phyloP scores from a whole-genome alignment of 768 basidiomycete genomes.

The Auricularia auricula-judae region DNA sequence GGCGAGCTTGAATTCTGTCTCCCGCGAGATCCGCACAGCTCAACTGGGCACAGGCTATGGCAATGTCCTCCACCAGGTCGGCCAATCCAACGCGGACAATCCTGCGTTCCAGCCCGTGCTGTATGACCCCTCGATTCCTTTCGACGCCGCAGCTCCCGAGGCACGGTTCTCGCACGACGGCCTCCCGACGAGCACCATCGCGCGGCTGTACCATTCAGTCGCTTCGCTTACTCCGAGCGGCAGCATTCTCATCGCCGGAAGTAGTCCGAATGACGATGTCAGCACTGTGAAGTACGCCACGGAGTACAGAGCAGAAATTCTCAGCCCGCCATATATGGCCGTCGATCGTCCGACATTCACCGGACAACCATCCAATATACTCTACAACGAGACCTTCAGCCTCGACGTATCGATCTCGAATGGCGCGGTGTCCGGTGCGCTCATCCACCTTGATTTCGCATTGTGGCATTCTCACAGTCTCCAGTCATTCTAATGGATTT shows the following conservation, averaged over 20 bases:
- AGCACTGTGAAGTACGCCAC: slow-evolving; percentile 66
- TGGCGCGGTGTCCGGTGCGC: slow-evolving; percentile 25
- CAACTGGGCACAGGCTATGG: slow-evolving; percentile 56
- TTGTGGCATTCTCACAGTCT: slow-evolving; percentile 12
- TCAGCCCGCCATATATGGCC: slow-evolving; percentile 73
- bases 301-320: slow-evolving; percentile 82
- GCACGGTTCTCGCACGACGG: slow-evolving; percentile 47
- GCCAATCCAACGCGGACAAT: slow-evolving; percentile 67
- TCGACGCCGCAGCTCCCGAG: slow-evolving; percentile 19
- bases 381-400: slow-evolving; percentile 34
- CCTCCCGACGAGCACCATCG: slow-evolving; percentile 55
- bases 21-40: background rate
- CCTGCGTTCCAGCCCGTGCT: slow-evolving; percentile 58
- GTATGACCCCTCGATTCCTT: slow-evolving; percentile 47
- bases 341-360: slow-evolving; percentile 44
- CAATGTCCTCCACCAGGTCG: slow-evolving; percentile 58
- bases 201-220: slow-evolving; percentile 74
- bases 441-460: slow-evolving; percentile 33
- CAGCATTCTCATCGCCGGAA: slow-evolving; percentile 68
- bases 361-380: slow-evolving; percentile 30
- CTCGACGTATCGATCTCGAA: slow-evolving; percentile 46
- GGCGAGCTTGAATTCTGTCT: background rate
- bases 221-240: slow-evolving; percentile 67
- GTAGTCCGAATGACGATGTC: slow-evolving; percentile 74
- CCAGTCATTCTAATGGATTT: slow-evolving; percentile 70